These are phyloP conservation scores for Aphanomyces astaci DNA, from an alignment of 352 stramenopile species.

Conservation along the genomic window DNA sequence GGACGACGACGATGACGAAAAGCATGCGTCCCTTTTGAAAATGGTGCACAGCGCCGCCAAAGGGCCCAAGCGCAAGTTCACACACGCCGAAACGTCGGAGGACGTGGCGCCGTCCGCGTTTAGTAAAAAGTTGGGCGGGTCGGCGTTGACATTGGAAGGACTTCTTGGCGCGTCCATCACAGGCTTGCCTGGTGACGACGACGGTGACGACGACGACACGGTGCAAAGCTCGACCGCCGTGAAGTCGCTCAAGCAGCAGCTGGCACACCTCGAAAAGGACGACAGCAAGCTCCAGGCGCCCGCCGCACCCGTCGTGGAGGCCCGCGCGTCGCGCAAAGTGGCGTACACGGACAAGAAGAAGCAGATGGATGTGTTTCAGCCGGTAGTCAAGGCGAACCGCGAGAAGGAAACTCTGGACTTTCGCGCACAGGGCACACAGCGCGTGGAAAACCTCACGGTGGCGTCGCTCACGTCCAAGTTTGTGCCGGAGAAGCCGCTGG, in stretches of 20 bases:
- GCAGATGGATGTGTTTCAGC: slow-evolving; percentile 84
- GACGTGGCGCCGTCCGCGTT: slow-evolving; percentile 39
- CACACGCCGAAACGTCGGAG: slow-evolving; percentile 26
- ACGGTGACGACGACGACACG: slow-evolving; percentile 37
- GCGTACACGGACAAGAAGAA: slow-evolving; percentile 84
- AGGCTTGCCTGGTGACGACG: slow-evolving; percentile 23
- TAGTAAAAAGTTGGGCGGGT: slow-evolving; percentile 29
- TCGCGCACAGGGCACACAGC: slow-evolving; percentile 73
- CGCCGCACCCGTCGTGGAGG: slow-evolving; percentile 69
- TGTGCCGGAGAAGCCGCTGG: slow-evolving; percentile 83
- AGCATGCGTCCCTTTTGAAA: slow-evolving; percentile 19
- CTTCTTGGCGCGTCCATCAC: slow-evolving; percentile 35
- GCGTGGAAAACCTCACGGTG: slow-evolving; percentile 65
- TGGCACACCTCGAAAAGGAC: slow-evolving; percentile 58
- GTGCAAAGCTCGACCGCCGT: slow-evolving; percentile 40
- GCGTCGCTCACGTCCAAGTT: slow-evolving; percentile 90
- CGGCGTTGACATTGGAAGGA: slow-evolving; percentile 42
- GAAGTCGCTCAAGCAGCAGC: slow-evolving; percentile 66
- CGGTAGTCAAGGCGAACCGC: slow-evolving; percentile 86
- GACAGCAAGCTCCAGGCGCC: slow-evolving; percentile 46
- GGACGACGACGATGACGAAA: slow-evolving; percentile 36
- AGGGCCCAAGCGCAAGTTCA: slow-evolving; percentile 45
- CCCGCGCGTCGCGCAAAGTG: slow-evolving; percentile 82
- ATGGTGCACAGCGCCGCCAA: slow-evolving; percentile 35
- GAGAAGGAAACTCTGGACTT: slow-evolving; percentile 94